Percentiles rank a stretch among this genome's conserved stretches.
These are phyloP conservation scores for Annulohypoxylon bovei DNA, from an alignment of 495 filamentous ascomycete species.

Conservation along the genomic window DNA sequence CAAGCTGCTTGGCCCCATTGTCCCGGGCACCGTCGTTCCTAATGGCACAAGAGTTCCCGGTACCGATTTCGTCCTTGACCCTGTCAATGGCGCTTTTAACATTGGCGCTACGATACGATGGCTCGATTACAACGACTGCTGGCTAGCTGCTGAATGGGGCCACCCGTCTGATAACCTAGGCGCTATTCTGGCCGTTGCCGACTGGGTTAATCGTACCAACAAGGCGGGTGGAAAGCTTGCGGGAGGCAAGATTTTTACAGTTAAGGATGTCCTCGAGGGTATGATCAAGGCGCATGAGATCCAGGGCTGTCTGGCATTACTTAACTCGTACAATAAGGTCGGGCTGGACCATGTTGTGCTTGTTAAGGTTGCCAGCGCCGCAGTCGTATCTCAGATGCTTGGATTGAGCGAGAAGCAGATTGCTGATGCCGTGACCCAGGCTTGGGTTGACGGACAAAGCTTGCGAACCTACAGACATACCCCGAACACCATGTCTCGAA, in stretches of 20 bases:
- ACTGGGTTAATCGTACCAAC: conserved; percentile 98
- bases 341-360: conserved; percentile 97
- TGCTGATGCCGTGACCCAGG: conserved; percentile 93
- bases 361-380: conserved; percentile 96
- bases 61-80: conserved; percentile 93
- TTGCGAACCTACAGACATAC: conserved; percentile 96
- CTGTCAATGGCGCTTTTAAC: conserved; percentile 96
- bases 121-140: conserved; percentile 99
- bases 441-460: conserved; percentile 96
- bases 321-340: conserved; percentile 99
- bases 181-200: conserved; percentile 93
- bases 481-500: conserved; percentile 98
- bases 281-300: conserved; percentile 99
- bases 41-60: conserved; percentile 93
- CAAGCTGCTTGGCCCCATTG: conserved; percentile 93
- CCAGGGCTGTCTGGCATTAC: conserved; percentile 93
- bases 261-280: conserved; percentile 91
- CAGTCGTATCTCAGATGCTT: conserved; percentile 93
- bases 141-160: conserved; percentile 98
- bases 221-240: conserved; percentile 87
- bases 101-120: conserved; percentile 98
- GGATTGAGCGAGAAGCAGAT: conserved; percentile 90
- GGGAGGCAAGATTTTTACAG: conserved; percentile 83
- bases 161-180: conserved; percentile 97
- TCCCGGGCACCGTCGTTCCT: conserved; percentile 89